A percentile compares a stretch with the other conserved stretches of the same genome.
These are phyloP conservation scores for Sclerotinia glacialis DNA, from an alignment of 2,329 filamentous ascomycete genomes.

Conservation along the genomic window DNA sequence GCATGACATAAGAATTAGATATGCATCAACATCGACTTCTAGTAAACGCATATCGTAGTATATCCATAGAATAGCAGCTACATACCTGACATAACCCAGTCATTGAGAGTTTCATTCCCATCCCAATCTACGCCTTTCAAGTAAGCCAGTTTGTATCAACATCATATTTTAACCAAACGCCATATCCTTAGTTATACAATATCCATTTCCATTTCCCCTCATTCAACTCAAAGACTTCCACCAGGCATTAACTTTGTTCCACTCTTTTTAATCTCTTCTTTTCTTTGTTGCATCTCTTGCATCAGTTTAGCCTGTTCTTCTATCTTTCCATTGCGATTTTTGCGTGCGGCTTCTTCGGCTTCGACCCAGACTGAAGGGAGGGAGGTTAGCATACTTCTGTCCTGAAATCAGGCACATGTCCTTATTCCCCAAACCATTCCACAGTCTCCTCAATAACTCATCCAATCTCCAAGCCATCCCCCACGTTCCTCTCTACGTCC, in stretches of 20 bases:
- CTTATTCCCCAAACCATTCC: no score
- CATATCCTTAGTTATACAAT: constrained; percentile 1
- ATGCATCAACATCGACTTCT: no score
- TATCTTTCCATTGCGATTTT: constrained; percentile 40
- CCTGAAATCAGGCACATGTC: not conserved
- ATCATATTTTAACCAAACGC: constrained; percentile 11
- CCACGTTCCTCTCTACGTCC: no score
- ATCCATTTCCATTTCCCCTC: not conserved
- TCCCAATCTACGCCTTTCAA: not conserved
- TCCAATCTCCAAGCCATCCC: not conserved
- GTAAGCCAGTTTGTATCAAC: not conserved
- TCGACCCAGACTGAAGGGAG: constrained; percentile 47
- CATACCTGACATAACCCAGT: not conserved
- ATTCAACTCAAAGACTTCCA: constrained; percentile 30
- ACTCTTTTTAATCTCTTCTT: constrained; percentile 44
- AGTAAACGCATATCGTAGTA: not conserved
- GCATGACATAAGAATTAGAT: no score
- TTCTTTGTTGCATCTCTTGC: constrained; percentile 43
- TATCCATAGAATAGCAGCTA: not conserved
- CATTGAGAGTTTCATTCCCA: constrained; percentile 1
- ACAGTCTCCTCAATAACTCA: no score
- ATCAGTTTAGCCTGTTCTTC: constrained; percentile 40
- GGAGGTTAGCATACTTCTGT: not conserved
- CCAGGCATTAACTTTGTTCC: constrained; percentile 30
- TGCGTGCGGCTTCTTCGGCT: constrained; percentile 43